Base-by-base conservation (phyloP, 1,139 yeast species). In the Saccharomyces hybrid region DNA sequence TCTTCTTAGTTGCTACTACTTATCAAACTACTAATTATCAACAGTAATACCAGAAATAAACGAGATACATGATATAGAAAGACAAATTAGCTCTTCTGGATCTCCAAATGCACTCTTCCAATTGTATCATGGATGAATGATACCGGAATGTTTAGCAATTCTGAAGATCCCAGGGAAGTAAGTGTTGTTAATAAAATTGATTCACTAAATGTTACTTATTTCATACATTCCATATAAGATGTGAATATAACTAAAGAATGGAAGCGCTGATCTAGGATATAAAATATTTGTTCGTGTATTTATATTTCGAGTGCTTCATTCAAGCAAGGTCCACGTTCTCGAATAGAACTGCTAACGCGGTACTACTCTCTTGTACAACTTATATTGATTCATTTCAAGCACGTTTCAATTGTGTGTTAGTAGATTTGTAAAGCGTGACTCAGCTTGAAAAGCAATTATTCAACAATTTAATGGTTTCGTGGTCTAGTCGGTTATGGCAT, bases 401-500 rank as follows among this genome's bases (percentile, higher is more conserved):
- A 24, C 26, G 26, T 24, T 24, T 4, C 26, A 24, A 21, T 21
- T 24, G 4, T 24, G 26, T 1, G 26, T 4, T 31, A 3, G 34
- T 3, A 31, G 14, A 31, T 31, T 31, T 1, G 34, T 31, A 16
- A 16, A 28, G 31, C 31, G 31, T 28, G 31, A 28, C 31, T 28
- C 31, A 28, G 31, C 31, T 28, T 28, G 31, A 28, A 28, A 28
- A 28, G 31, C 31, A 28, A 28, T 2, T 2, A 7, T 28, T 28
- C 34, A 31, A 31, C 34, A 31, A 11, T 31, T 31, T 31, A 34
- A 38, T 68, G 82, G 83, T 79, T 78, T 78, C 83, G 89, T 88
- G 96, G 96, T 88, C 96, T 88, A 88, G 96, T 88, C 76, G 96
- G 96, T 88, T 81, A 88, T 88, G 96, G 95, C 96, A 86, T 86